Evolutionary conservation across 2,329 filamentous ascomycete species (phyloP), one percentile per base, ranked within the genome.

Genomic region (Sporothrix phasma): DNA sequence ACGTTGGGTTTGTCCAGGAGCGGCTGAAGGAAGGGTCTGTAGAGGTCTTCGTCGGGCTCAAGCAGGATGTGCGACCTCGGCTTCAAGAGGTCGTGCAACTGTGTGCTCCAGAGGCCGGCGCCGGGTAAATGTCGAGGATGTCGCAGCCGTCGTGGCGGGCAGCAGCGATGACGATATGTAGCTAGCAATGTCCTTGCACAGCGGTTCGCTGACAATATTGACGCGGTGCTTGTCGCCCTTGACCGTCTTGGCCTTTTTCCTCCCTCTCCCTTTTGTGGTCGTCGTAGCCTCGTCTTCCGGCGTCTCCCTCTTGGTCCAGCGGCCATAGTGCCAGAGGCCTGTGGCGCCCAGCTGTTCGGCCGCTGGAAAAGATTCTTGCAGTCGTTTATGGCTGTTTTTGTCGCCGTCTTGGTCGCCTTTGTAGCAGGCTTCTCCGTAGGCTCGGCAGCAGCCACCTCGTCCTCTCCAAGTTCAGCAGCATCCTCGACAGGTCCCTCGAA

Each of bases 41-140:
- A 93, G 3, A 81, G 70, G 0, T 78, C 74, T 2, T 75, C 73
- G 39, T 89, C 83, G 2, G 87, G 85, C 71, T 97, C 92, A 74
- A 97, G 80, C 47, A 99, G 79, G 51, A 97, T 77, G 76, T 99
- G 94, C 5, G 84, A 86, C 64, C 91, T 86, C 4, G 93, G 93
- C 70, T 90, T 77, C 7, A 99, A 79, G 53, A 82, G 77, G 0
- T 90, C 80, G 72, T 96, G 86, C 0, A 97, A n/a, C n/a, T n/a
- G 78, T 70, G 88, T 89, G 39, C 92, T 96, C 84, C 88, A 94
- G 2, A 96, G 62, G 8, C 92, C 90, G 1, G 78, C 77, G 15
- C 92, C 92, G 0, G 93, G 73, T 92, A 90, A 64, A 96, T 78
- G 72, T 97, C 93, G 70, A 99, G 78, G 51, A 97, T 81, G 70